These are phyloP conservation scores for Saccharum officinarum DNA, from an alignment of 176 grass and related monocot species.

Conservation along the genomic window DNA sequence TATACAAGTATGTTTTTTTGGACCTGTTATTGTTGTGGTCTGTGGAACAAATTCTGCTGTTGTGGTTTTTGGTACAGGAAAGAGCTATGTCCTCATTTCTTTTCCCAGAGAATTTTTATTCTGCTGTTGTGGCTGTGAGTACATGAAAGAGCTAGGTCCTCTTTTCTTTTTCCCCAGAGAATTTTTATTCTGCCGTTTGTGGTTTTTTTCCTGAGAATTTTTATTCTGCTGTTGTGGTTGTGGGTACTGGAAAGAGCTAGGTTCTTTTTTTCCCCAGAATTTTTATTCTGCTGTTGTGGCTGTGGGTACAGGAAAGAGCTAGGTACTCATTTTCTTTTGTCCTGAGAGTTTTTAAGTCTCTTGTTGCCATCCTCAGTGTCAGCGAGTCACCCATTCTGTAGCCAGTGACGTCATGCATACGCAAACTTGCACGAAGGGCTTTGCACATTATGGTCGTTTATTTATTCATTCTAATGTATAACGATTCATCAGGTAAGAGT, in stretches of 20 bases:
- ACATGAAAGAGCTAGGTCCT: neutral
- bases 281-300: no score
- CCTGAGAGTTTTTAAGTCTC: no score
- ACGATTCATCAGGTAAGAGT: neutral
- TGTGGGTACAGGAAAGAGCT: no score
- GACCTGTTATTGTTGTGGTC: neutral
- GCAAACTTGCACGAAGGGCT: neutral
- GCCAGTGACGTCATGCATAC: no score
- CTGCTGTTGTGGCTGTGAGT: neutral
- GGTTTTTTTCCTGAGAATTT: no score
- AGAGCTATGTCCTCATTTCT: no score
- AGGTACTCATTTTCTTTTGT: no score
- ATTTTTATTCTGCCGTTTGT: neutral
- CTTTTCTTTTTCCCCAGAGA: neutral
- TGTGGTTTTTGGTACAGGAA: neutral
- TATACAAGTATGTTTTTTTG: neutral
- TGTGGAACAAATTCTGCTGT: neutral
- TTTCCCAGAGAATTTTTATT: no score
- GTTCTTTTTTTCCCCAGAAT: no score
- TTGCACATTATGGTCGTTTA: neutral
- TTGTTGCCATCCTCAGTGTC: neutral
- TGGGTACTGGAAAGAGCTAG: no score
- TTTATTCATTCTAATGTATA: neutral
- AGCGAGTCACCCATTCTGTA: neutral
- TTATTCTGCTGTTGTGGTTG: no score